Evolutionary conservation across 129 eudicot species (phyloP).

Genomic region (Kitagawia praeruptora): DNA sequence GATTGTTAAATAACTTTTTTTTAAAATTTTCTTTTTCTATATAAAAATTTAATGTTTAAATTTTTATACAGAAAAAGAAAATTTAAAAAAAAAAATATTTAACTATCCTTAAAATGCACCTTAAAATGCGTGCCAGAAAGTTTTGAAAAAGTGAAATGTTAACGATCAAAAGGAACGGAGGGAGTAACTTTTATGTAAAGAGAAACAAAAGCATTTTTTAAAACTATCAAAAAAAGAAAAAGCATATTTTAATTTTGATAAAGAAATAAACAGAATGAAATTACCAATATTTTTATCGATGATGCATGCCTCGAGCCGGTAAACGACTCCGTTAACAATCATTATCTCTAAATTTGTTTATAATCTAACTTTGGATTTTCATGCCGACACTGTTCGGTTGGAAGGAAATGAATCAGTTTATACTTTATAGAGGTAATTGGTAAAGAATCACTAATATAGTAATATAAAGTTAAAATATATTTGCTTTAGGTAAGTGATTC

Average conservation of each 20-base stretch:
- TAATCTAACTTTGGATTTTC: not conserved
- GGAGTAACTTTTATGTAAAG: not conserved
- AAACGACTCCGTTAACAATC: slow-evolving; percentile 4
- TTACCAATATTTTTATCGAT: not conserved
- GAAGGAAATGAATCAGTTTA: not conserved
- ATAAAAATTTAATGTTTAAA: no score
- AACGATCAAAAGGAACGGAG: no score
- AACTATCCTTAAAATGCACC: no score
- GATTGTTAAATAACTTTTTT: no score
- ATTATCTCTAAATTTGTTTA: not conserved
- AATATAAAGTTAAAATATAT: not conserved
- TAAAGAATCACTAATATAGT: not conserved
- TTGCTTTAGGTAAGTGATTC: not conserved
- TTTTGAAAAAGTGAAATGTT: no score
- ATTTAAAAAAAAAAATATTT: no score
- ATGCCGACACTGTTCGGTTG: not conserved
- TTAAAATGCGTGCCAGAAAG: no score
- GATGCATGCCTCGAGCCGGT: not conserved
- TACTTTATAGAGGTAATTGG: not conserved
- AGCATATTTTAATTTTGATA: not conserved
- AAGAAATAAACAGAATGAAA: not conserved
- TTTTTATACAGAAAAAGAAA: no score
- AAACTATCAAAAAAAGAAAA: no score
- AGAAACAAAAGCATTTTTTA: no score
- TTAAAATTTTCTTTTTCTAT: no score